Percentiles rank a stretch among this genome's conserved stretches.
Evolutionary conservation across 495 filamentous ascomycete species (phyloP).

Genomic region (Aspergillus indologenus): DNA sequence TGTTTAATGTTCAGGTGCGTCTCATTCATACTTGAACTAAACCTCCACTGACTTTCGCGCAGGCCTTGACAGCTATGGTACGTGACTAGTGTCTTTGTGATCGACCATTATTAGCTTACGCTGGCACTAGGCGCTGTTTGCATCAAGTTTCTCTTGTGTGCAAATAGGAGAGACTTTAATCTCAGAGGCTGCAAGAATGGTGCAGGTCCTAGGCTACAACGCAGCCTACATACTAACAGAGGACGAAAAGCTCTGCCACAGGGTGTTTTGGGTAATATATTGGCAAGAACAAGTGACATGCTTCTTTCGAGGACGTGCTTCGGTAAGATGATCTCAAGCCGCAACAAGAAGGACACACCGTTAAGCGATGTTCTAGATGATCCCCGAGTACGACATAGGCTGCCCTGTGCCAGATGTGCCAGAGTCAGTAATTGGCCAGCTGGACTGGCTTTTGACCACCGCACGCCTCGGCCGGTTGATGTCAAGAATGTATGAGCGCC

Average conservation of each 20-base stretch:
- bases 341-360: neutral
- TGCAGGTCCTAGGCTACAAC: slow-evolving; percentile 25
- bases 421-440: slow-evolving; percentile 23
- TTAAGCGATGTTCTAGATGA: neutral
- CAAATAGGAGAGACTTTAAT: slow-evolving; percentile 32
- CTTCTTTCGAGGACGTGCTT: neutral
- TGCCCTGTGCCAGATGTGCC: slow-evolving; percentile 31
- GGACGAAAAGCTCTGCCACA: slow-evolving; percentile 17
- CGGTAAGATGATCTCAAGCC: neutral
- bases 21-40: neutral
- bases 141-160: slow-evolving; percentile 30
- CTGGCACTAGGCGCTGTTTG: slow-evolving; percentile 22
- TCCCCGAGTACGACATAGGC: slow-evolving; percentile 29
- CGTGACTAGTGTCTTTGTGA: neutral
- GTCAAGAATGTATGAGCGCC: slow-evolving; percentile 28
- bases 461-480: slow-evolving; percentile 27
- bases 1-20: slow-evolving; percentile 25
- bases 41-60: neutral
- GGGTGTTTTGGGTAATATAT: slow-evolving; percentile 39
- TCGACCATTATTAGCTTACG: neutral
- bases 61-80: slow-evolving; percentile 12
- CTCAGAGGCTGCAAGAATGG: slow-evolving; percentile 31
- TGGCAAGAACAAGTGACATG: slow-evolving; percentile 27
- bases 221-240: slow-evolving; percentile 12
- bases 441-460: slow-evolving; percentile 32